These are phyloP conservation scores for Naganishia albida DNA, from an alignment of 1,284 basidiomycete species.

Conservation along the genomic window DNA sequence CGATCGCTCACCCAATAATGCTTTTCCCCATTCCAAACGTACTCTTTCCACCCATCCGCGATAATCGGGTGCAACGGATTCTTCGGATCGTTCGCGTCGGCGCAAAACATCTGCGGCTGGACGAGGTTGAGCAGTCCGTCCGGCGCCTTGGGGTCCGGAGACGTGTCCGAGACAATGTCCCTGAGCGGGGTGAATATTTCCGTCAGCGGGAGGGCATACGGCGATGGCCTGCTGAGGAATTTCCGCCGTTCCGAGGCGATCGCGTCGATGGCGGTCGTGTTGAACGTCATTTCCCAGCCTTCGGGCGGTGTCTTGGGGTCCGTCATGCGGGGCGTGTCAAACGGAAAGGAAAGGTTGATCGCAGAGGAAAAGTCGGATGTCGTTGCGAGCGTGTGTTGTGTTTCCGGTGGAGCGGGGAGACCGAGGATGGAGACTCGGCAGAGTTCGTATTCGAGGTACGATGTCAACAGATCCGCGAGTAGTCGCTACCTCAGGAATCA, in stretches of 20 bases:
- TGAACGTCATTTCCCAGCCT: conserved; percentile 48
- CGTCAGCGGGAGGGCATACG: conserved; percentile 45
- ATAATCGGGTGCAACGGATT: conserved; percentile 48
- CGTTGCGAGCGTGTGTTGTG: conserved; percentile 43
- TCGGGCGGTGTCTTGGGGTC: conserved; percentile 38
- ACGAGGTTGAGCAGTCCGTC: conserved; percentile 42
- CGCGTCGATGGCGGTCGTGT: conserved; percentile 36
- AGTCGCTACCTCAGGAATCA: conserved; percentile 41
- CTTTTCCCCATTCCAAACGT: conserved; percentile 53
- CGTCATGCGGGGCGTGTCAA: conserved; percentile 40
- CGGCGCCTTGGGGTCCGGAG: conserved; percentile 40
- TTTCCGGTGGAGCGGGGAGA: conserved; percentile 39
- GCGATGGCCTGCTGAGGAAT: conserved; percentile 45
- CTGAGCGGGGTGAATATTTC: conserved; percentile 47
- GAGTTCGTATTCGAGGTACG: conserved; percentile 53
- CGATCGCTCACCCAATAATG: conserved; percentile 50
- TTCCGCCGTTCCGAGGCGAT: conserved; percentile 42
- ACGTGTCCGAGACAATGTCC: conserved; percentile 44
- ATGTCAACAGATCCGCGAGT: conserved; percentile 50
- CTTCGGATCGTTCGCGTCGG: conserved; percentile 49
- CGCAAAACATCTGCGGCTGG: conserved; percentile 51
- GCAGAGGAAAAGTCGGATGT: conserved; percentile 38
- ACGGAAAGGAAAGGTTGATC: conserved; percentile 45
- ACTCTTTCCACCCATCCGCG: conserved; percentile 48
- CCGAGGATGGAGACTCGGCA: conserved; percentile 48